Percentiles rank a stretch among this genome's conserved stretches.
Conservation (phyloP, 2,329 filamentous ascomycete genomes). For the Gaeumannomyces tritici region DNA sequence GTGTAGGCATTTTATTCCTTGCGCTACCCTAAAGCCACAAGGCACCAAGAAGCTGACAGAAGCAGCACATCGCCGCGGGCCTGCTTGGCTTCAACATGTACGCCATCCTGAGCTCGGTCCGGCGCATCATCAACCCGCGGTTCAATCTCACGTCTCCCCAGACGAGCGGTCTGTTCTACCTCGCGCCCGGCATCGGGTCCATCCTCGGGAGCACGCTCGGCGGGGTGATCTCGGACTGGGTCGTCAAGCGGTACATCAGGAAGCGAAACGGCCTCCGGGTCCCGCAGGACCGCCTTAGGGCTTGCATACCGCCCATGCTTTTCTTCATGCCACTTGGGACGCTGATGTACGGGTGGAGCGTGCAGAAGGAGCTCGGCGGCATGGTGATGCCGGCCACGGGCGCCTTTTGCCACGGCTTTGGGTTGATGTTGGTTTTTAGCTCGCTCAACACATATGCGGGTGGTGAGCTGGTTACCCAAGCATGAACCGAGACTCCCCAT, state of each 20-base stretch:
- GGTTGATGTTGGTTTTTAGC: constrained; percentile 67
- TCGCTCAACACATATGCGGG: constrained; percentile 55
- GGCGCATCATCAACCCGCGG: constrained; percentile 65
- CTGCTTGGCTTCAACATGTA: constrained; percentile 61
- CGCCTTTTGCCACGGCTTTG: constrained; percentile 67
- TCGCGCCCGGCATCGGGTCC: constrained; percentile 64
- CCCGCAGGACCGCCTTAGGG: constrained; percentile 58
- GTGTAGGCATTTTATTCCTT: neutral
- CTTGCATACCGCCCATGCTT: constrained; percentile 46
- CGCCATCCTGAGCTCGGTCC: constrained; percentile 51
- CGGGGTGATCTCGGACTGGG: constrained; percentile 60
- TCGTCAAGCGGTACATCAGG: constrained; percentile 54
- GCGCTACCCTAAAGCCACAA: too few species aligned
- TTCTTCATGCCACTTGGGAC: constrained; percentile 51
- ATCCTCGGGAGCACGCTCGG: constrained; percentile 60
- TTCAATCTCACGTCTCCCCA: constrained; percentile 59
- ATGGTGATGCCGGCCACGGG: constrained; percentile 56
- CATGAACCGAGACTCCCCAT: neutral
- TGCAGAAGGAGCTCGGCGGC: constrained; percentile 39
- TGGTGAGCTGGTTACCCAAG: neutral
- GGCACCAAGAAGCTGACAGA: neutral
- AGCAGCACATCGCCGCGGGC: constrained; percentile 29
- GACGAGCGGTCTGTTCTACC: constrained; percentile 62
- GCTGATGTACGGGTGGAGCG: constrained; percentile 49
- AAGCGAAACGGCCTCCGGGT: constrained; percentile 49